Conservation (phyloP, 139 green algal species). For the Auxenochlorella protothecoides region DNA sequence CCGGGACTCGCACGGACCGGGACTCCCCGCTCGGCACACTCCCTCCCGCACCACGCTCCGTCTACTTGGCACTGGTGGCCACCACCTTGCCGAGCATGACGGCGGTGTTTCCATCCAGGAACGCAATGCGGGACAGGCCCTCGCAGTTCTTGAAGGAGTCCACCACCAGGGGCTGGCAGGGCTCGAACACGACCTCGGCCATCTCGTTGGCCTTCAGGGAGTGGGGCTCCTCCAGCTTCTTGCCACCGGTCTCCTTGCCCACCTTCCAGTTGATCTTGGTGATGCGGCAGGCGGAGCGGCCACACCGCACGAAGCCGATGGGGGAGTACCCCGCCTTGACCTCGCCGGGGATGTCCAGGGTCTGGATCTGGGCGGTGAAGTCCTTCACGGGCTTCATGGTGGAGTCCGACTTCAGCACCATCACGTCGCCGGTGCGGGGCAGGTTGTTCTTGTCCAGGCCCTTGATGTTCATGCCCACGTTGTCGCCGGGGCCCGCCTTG, state of each 20-base stretch:
- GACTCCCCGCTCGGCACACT: no score
- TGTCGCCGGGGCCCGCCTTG: slow-evolving; percentile 88
- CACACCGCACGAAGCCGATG: slow-evolving; percentile 85
- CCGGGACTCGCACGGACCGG: no score
- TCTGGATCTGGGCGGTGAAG: slow-evolving; percentile 89
- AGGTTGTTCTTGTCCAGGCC: slow-evolving; percentile 86
- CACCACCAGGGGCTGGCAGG: slow-evolving; percentile 74
- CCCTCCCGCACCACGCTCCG: no score
- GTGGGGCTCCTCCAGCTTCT: slow-evolving; percentile 79
- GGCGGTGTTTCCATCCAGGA: slow-evolving; percentile 90
- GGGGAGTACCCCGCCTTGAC: slow-evolving; percentile 84
- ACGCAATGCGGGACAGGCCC: slow-evolving; percentile 84
- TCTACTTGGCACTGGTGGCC: slow-evolving; percentile 47
- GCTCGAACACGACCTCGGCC: slow-evolving; percentile 75
- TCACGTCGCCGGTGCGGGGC: slow-evolving; percentile 80
- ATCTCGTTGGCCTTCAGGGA: slow-evolving; percentile 89
- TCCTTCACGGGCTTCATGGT: slow-evolving; percentile 65
- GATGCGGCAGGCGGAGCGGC: slow-evolving; percentile 76
- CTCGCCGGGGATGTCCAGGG: slow-evolving; percentile 84
- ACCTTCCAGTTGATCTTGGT: slow-evolving; percentile 82
- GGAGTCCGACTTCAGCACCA: slow-evolving; percentile 83
- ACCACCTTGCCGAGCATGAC: slow-evolving; percentile 91
- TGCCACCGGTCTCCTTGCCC: slow-evolving; percentile 89
- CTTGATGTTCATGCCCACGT: slow-evolving; percentile 99
- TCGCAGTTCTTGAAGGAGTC: slow-evolving; percentile 88